Evolutionary conservation across 441 rosid genomes (phyloP).

Genomic region (Corymbia citriodora): DNA sequence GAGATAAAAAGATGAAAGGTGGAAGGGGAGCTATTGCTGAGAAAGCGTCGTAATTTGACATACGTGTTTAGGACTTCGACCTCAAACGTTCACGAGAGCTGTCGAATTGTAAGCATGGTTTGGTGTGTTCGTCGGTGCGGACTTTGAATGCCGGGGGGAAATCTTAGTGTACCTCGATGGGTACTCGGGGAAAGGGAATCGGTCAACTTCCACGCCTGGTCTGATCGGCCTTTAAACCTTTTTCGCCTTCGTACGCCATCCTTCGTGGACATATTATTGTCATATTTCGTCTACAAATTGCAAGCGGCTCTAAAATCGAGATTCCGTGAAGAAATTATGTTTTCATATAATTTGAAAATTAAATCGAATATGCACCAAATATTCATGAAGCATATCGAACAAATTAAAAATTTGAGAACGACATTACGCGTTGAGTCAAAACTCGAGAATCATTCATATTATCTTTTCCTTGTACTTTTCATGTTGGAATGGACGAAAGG

Average conservation of each 20-base stretch:
- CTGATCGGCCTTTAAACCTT: background rate
- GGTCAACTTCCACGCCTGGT: background rate
- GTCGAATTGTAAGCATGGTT: background rate
- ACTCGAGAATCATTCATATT: no score
- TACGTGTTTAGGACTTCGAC: background rate
- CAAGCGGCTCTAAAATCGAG: background rate
- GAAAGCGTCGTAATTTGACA: background rate
- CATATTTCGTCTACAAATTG: background rate
- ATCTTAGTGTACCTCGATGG: background rate
- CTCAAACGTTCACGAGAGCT: background rate
- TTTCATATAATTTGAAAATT: rapidly evolving
- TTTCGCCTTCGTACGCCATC: background rate
- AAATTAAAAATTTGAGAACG: background rate
- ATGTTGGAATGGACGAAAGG: background rate
- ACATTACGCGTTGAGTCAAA: no score
- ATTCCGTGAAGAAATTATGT: background rate
- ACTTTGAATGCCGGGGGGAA: background rate
- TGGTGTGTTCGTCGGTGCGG: background rate
- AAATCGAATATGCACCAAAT: no score
- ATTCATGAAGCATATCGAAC: rapidly evolving
- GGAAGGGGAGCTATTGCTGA: background rate
- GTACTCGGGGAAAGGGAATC: background rate
- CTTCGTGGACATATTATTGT: background rate
- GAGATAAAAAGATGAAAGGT: background rate
- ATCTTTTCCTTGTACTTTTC: background rate